Conservation (phyloP, 768 basidiomycete genomes). For the Phanerodontia chrysosporium region DNA sequence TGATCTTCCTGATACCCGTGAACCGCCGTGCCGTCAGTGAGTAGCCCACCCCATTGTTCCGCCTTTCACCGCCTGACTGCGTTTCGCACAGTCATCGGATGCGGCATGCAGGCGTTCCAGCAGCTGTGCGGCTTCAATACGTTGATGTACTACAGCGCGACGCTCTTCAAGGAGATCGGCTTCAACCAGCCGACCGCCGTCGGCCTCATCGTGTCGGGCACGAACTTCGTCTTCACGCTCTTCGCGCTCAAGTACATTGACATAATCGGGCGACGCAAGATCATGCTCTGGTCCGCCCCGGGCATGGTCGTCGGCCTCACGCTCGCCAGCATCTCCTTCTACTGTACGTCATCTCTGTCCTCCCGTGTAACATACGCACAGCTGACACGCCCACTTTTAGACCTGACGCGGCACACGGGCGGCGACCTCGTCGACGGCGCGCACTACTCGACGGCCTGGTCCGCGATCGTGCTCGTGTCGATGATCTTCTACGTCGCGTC, state of each 20-base stretch:
- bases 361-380: background rate
- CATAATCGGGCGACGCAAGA: slow-evolving; percentile 61
- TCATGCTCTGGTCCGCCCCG: slow-evolving; percentile 68
- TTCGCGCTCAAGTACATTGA: slow-evolving; percentile 74
- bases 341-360: slow-evolving; percentile 45
- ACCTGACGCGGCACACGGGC: slow-evolving; percentile 57
- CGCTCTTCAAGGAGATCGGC: slow-evolving; percentile 75
- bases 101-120: slow-evolving; percentile 80
- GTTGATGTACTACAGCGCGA: slow-evolving; percentile 55
- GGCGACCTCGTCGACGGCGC: slow-evolving; percentile 56
- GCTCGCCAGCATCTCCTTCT: slow-evolving; percentile 61
- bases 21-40: slow-evolving; percentile 69
- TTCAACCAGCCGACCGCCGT: slow-evolving; percentile 82
- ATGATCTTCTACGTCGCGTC: slow-evolving; percentile 83
- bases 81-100: slow-evolving; percentile 53
- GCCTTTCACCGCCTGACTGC: background rate
- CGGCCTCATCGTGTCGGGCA: slow-evolving; percentile 72
- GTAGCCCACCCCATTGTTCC: slow-evolving; percentile 19
- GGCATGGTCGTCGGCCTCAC: slow-evolving; percentile 68
- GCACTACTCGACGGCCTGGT: slow-evolving; percentile 58
- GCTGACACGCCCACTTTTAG: slow-evolving; percentile 25
- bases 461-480: slow-evolving; percentile 64
- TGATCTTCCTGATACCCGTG: slow-evolving; percentile 50
- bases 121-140: slow-evolving; percentile 86
- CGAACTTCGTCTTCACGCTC: slow-evolving; percentile 76